These are phyloP conservation scores for Globisporangium takayamanum DNA, from an alignment of 352 stramenopile species.

Conservation along the genomic window DNA sequence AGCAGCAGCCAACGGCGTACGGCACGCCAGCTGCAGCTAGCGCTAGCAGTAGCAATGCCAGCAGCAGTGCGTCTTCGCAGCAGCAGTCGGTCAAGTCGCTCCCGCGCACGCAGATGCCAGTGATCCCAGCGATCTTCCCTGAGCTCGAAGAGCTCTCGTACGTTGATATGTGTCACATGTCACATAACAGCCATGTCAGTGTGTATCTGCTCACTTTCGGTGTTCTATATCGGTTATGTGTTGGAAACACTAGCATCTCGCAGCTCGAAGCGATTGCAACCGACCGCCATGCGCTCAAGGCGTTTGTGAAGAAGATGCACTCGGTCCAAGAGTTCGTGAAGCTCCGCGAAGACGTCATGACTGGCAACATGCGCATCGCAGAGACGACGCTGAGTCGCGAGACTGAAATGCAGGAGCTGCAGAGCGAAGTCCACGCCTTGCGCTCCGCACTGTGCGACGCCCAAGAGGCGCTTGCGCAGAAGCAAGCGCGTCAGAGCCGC, in stretches of 20 bases:
- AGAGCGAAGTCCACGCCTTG: conserved; percentile 43
- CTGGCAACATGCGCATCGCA: conserved; percentile 70
- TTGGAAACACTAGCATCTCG: conserved; percentile 14
- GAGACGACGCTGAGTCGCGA: conserved; percentile 64
- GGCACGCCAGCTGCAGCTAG: conserved; percentile 3
- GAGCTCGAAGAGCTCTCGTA: conserved; percentile 78
- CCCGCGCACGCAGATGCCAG: conserved; percentile 66
- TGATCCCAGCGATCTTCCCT: conserved; percentile 64
- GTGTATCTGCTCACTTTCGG: not conserved
- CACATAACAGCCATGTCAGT: not conserved
- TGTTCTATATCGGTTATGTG: too few relatives aligned
- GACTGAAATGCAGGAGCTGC: conserved; percentile 35
- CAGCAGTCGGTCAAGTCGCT: conserved; percentile 29
- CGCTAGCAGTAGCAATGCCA: conserved; percentile 1
- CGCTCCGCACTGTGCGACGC: conserved; percentile 37
- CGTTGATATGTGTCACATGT: conserved; percentile 11
- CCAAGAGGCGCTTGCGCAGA: conserved; percentile 56
- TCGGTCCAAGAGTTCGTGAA: conserved; percentile 64
- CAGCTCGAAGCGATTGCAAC: conserved; percentile 59
- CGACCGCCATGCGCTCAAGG: conserved; percentile 57
- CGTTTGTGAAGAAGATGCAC: conserved; percentile 51
- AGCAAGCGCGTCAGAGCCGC: conserved; percentile 62
- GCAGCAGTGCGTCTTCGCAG: conserved; percentile 14
- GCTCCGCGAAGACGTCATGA: conserved; percentile 67
- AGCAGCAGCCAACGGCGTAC: conserved; percentile 19